Conservation (phyloP, 2,329 filamentous ascomycete species). For the Microdochium bolleyi region DNA sequence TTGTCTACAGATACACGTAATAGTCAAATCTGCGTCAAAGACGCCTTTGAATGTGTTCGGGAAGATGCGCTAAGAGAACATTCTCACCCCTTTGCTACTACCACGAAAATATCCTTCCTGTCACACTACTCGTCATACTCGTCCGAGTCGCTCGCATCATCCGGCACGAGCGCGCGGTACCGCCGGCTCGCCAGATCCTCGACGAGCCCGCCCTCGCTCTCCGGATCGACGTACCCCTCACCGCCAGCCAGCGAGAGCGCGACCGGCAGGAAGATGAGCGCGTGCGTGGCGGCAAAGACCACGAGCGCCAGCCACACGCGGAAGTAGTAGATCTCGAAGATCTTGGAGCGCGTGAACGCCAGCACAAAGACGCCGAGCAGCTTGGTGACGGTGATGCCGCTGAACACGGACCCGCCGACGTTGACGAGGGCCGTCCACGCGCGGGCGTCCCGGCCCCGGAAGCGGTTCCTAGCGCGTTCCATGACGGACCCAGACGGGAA, state of each 20-base stretch:
- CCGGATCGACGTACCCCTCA: slow-evolving; percentile 78
- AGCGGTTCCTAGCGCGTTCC: slow-evolving; percentile 69
- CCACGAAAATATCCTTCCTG: neutral
- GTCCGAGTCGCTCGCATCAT: slow-evolving; percentile 69
- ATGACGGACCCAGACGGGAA: slow-evolving; percentile 80
- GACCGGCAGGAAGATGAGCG: slow-evolving; percentile 85
- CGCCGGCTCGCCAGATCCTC: slow-evolving; percentile 76
- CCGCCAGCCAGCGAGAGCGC: slow-evolving; percentile 80
- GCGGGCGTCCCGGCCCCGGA: slow-evolving; percentile 74
- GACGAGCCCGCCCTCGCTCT: slow-evolving; percentile 80
- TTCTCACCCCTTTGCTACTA: too few relatives aligned
- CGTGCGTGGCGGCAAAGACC: slow-evolving; percentile 79
- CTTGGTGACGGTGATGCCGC: slow-evolving; percentile 93
- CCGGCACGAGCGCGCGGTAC: slow-evolving; percentile 69
- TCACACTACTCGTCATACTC: slow-evolving; percentile 39
- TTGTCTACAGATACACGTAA: too few relatives aligned
- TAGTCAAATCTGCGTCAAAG: too few relatives aligned
- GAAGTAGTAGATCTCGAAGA: slow-evolving; percentile 99
- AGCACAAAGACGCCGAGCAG: slow-evolving; percentile 85
- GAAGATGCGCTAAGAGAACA: too few relatives aligned
- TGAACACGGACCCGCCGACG: slow-evolving; percentile 90
- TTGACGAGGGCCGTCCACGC: slow-evolving; percentile 93
- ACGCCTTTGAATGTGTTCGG: too few relatives aligned
- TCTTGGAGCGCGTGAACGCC: slow-evolving; percentile 93
- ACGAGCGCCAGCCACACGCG: slow-evolving; percentile 91